Evolutionary conservation across 352 stramenopile genomes (phyloP), one percentile per base, ranked within the genome.

Genomic region (Phytophthora sojae): DNA sequence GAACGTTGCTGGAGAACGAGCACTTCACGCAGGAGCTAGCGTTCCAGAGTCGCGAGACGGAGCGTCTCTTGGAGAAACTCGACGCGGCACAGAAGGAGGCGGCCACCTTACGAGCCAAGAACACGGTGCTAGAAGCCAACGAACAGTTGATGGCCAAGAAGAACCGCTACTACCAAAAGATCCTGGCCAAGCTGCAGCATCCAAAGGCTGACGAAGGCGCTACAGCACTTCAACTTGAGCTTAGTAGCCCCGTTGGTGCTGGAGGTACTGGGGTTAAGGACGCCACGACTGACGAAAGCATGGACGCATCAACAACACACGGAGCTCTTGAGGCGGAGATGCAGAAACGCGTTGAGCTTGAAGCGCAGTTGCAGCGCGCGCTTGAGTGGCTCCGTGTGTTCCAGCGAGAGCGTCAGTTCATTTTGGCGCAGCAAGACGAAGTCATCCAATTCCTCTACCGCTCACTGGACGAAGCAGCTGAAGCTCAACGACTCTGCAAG

Each of bases 1-100:
- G 89, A 45, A 95, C 82, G 25, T 89, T 94, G 75, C 76, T 93
- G 58, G 89, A 96, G 57, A 94, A 93, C 57, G 89, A 89, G 45
- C 86, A 93, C 51, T 84, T 89, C 39, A 87, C 89, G 17, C 79
- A 91, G 1, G 86, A 96, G 53, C 50, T 96, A 2, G 77, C 83
- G 21, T 90, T 88, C 51, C 83, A 91, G 58, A 93, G 84, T 70
- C 79, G 80, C 11, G 85, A 96, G 66, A 89, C 84, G 1, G 89
- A 95, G 52, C 88, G 90, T 58, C 42, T 95, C 6, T 54, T 94
- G n/a, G 62, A 58, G n/a, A 67, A 77, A 11, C 74, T 82, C 17
- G 64, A 78, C 6, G 61, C 54, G 9, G 50, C 92, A 1, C 85
- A 94, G 52, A 65, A 76, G 6, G 76, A 94, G 62, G 71, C 81